Conservation (phyloP, 352 stramenopile species). For the Globisporangium emineosum region DNA sequence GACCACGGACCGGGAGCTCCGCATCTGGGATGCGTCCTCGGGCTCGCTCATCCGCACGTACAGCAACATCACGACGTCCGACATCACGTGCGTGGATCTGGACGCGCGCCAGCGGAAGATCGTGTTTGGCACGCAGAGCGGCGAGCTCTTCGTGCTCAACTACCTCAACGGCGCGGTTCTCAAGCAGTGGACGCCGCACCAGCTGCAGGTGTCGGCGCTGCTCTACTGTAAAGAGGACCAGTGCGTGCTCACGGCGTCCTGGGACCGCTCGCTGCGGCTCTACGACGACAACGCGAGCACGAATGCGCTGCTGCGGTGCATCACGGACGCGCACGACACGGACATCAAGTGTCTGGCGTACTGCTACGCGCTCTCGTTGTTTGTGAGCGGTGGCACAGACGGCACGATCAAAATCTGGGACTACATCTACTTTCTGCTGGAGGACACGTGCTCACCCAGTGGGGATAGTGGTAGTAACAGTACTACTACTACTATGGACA, state of each 20-base stretch:
- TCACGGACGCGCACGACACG: conserved; percentile 65
- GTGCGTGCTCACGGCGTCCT: conserved; percentile 69
- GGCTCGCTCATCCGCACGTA: conserved; percentile 59
- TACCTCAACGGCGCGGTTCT: conserved; percentile 74
- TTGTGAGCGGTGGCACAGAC: conserved; percentile 59
- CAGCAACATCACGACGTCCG: conserved; percentile 39
- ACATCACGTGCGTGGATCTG: conserved; percentile 74
- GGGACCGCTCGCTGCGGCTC: conserved; percentile 67
- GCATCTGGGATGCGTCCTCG: conserved; percentile 63
- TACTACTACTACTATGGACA: conserved; percentile 1
- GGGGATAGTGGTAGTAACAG: background rate
- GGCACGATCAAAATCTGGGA: conserved; percentile 82
- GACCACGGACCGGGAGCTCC: conserved; percentile 62
- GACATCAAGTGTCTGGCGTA: conserved; percentile 82
- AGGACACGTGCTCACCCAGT: conserved; percentile 43
- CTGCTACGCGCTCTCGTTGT: conserved; percentile 62
- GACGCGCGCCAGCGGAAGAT: conserved; percentile 70
- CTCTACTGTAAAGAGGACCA: conserved; percentile 78
- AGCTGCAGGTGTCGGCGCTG: conserved; percentile 55
- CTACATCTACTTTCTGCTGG: conserved; percentile 80
- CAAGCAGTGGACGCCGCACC: conserved; percentile 59
- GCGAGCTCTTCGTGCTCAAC: conserved; percentile 66
- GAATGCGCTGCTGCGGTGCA: conserved; percentile 62
- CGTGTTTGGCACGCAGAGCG: conserved; percentile 61
- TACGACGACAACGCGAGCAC: conserved; percentile 62